A percentile compares a stretch with the other conserved stretches of the same genome.
Evolutionary conservation across 1,284 basidiomycete genomes (phyloP).

Genomic region (Cutaneotrichosporon curvatum): DNA sequence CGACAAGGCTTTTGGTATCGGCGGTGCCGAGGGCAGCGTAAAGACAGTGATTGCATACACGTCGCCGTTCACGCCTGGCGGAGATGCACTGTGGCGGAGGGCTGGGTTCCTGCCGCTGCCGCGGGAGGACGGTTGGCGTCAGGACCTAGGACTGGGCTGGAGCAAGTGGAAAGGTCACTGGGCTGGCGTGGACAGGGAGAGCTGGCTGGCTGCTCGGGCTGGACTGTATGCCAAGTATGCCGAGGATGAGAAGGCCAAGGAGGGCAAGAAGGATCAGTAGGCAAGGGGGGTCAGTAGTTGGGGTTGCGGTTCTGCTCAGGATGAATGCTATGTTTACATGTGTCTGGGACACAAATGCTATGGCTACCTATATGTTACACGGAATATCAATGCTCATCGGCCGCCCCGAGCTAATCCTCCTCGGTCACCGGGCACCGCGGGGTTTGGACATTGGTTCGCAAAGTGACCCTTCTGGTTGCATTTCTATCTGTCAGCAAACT

Average conservation of each 20-base stretch:
- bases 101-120: constrained; percentile 50
- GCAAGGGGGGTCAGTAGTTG: too few relatives aligned
- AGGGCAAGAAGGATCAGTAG: background rate
- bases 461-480: constrained; percentile 74
- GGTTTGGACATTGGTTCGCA: constrained; percentile 83
- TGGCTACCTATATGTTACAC: too few relatives aligned
- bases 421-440: constrained; percentile 42
- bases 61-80: constrained; percentile 48
- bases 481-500: too few relatives aligned
- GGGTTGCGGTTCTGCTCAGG: too few relatives aligned
- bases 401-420: constrained; percentile 32
- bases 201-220: constrained; percentile 8
- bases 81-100: constrained; percentile 47
- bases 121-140: background rate
- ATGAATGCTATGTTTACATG: too few relatives aligned
- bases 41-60: constrained; percentile 50
- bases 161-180: constrained; percentile 16
- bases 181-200: constrained; percentile 12
- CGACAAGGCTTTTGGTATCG: constrained; percentile 52
- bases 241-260: background rate
- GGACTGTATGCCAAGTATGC: constrained; percentile 1
- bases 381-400: background rate
- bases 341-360: too few relatives aligned
- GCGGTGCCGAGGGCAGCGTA: background rate
- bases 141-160: constrained; percentile 5